Percentiles rank a stretch among this genome's conserved stretches.
Evolutionary conservation across 441 rosid genomes (phyloP).

Genomic region (Melianthus villosus): DNA sequence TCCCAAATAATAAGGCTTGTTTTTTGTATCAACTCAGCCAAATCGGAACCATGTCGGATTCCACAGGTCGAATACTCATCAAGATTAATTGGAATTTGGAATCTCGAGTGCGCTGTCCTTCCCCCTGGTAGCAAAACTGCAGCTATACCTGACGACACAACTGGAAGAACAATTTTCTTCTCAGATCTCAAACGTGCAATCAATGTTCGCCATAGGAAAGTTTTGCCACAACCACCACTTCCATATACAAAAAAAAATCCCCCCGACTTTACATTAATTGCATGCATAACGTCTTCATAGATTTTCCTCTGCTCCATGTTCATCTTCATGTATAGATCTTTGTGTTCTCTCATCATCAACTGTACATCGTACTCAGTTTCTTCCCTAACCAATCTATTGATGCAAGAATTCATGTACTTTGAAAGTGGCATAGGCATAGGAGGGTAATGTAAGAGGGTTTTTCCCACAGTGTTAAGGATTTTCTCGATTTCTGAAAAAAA

Average conservation of each 20-base stretch:
- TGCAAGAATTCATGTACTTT: no score
- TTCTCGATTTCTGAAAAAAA: no score
- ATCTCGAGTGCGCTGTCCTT: conserved; percentile 1
- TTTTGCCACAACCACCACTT: conserved; percentile 3
- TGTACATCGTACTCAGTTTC: no score
- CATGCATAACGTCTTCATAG: not conserved
- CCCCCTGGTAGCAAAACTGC: not conserved
- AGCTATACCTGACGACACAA: not conserved
- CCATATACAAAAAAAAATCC: not conserved
- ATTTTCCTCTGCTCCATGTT: not conserved
- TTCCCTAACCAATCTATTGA: no score
- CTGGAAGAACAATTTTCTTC: not conserved
- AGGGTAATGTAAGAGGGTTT: no score
- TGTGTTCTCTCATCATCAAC: no score
- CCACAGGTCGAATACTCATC: not conserved
- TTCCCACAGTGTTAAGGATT: no score
- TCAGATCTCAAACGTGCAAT: not conserved
- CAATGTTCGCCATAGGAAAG: not conserved
- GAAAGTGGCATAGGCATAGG: no score
- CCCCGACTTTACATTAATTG: not conserved
- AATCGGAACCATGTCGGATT: not conserved
- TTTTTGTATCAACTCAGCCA: not conserved
- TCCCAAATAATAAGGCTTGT: conserved; percentile 5
- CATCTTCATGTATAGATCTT: not conserved
- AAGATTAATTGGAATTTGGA: not conserved